Evolutionary conservation across 2,329 filamentous ascomycete species (phyloP), one percentile per base, ranked within the genome.

Genomic region (Fusarium compactum): DNA sequence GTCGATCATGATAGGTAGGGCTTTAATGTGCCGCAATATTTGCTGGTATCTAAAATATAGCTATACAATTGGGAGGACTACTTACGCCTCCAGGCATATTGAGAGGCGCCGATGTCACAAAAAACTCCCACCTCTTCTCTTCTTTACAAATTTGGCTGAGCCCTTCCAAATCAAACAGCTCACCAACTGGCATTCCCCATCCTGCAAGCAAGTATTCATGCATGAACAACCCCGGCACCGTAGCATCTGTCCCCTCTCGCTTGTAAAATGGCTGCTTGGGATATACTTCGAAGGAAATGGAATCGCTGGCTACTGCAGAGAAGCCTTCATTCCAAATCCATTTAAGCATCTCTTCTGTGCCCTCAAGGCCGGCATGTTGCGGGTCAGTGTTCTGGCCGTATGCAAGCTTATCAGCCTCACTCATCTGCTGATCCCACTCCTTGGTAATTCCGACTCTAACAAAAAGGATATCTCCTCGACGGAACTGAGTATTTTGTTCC

Each of bases 311-410:
- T 11, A 58, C 56, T 10, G 56, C 56, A 10, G 56, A 20, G 24
- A 58, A 58, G 3, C 56, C 56, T 44, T 55, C 4, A 9, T 58
- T 58, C 56, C 56, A 58, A 6, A 58, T 58, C 56, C 56, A 58
- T 34, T 16, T 55, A 4, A 58, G 5, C 48, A 58, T 58, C 14
- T 58, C 56, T 55, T 58, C 56, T 1, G 47, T 55, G 8, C 56
- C 56, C 29, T 58, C 56, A 3, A 58, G 16, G 8, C 56, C 56
- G 4, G 56, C 56, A 58, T 58, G 56, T n/a, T 58, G 47, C 1
- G 56, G 48, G 18, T 27, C 54, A n/a, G 48, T 43, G 5, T 38
- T 58, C 14, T 58, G 47, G 2, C 32, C 48, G 5, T 58, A 58
- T 10, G 47, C 48, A 2, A 58, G 15, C 22, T 58, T 58, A 8